These are phyloP conservation scores for Trichoderma koningii DNA, from an alignment of 2,329 filamentous ascomycete genomes.

Conservation along the genomic window DNA sequence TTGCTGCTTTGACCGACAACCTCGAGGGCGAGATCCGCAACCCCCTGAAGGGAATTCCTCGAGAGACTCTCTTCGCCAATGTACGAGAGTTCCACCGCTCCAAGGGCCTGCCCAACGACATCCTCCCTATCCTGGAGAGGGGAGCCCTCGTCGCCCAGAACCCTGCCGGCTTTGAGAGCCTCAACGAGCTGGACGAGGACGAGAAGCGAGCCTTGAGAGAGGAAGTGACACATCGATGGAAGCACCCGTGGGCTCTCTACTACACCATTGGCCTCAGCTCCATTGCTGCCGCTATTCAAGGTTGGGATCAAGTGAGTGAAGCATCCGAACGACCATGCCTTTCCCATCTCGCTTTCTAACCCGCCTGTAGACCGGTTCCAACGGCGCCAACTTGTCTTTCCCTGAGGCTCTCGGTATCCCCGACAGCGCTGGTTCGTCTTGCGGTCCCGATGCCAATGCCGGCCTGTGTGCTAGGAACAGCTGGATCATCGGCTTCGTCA, in stretches of 20 bases:
- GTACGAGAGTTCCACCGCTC: conserved; percentile 56
- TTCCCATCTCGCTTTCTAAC: background rate
- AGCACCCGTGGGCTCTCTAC: conserved; percentile 51
- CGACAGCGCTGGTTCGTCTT: conserved; percentile 36
- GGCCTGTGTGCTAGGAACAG: conserved; percentile 50
- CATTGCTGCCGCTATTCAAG: conserved; percentile 57
- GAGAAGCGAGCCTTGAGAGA: conserved; percentile 46
- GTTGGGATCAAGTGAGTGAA: conserved; percentile 44
- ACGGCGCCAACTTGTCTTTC: conserved; percentile 53
- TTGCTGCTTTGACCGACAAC: conserved; percentile 28
- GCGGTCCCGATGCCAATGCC: conserved; percentile 39
- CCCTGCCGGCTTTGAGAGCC: conserved; percentile 50
- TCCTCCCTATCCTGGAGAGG: conserved; percentile 43
- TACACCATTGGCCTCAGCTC: conserved; percentile 52
- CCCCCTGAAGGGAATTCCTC: conserved; percentile 53
- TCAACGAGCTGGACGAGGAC: conserved; percentile 48
- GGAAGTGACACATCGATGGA: conserved; percentile 53
- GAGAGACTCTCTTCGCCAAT: conserved; percentile 53
- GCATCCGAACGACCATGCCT: background rate
- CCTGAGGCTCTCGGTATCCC: conserved; percentile 48
- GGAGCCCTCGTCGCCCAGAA: conserved; percentile 40
- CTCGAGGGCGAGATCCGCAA: conserved; percentile 46
- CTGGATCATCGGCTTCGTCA: conserved; percentile 65
- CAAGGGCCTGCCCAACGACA: conserved; percentile 49
- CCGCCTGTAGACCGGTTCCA: conserved; percentile 44